Conservation (phyloP, 1,284 basidiomycete species). For the Fomitopsis schrenkii region DNA sequence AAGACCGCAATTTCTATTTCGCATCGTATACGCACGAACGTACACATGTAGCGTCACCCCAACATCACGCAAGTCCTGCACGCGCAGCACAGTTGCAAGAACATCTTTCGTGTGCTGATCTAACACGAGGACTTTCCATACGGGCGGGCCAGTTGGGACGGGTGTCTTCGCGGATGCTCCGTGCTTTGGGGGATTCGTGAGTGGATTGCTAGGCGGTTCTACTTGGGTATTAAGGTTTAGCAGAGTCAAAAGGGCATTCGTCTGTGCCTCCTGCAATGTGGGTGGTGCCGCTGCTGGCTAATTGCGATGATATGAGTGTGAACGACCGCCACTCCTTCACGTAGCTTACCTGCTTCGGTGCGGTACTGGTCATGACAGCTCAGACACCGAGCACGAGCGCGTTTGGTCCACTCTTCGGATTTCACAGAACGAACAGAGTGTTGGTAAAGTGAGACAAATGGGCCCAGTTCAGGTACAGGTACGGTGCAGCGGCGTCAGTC, state of each 20-base stretch:
- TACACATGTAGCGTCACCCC: conserved; percentile 98
- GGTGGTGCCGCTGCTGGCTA: conserved; percentile 26
- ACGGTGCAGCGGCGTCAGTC: neutral
- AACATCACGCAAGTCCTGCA: conserved; percentile 94
- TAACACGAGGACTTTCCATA: conserved; percentile 96
- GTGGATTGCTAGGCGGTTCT: conserved; percentile 28
- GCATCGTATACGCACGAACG: conserved; percentile 13
- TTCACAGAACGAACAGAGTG: neutral
- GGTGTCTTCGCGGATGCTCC: conserved; percentile 39
- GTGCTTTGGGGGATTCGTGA: conserved; percentile 33
- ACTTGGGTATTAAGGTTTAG: conserved; percentile 34
- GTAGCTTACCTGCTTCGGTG: conserved; percentile 47
- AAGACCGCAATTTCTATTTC: neutral
- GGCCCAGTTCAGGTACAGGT: neutral
- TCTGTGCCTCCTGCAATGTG: conserved; percentile 80
- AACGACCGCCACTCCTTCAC: neutral
- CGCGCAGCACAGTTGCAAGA: conserved; percentile 90
- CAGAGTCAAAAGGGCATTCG: conserved; percentile 59
- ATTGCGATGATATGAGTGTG: neutral
- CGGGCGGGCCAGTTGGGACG: conserved; percentile 64
- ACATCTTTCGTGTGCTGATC: conserved; percentile 97
- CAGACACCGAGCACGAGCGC: neutral
- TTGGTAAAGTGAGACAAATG: neutral
- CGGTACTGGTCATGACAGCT: conserved; percentile 48
- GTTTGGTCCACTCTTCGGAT: neutral